phyloP scores from a whole-genome alignment of 2,329 filamentous ascomycete species.

The Fusarium albosuccineum region DNA sequence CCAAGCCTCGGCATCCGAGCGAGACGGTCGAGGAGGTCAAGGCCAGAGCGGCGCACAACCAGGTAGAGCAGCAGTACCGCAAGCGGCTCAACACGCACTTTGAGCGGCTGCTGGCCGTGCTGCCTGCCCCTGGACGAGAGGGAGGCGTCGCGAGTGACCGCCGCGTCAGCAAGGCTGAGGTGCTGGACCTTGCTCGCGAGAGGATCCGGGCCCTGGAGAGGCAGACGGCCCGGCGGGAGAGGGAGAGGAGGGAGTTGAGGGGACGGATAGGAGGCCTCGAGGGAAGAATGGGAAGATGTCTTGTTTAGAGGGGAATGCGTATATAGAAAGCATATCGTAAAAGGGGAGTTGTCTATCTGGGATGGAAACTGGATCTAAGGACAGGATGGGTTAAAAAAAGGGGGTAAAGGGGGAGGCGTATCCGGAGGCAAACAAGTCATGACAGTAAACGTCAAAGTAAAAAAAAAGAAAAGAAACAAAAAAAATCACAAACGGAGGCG shows the following conservation, averaged over 20 bases:
- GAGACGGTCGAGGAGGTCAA: constrained; percentile 45
- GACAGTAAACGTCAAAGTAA: constrained; percentile 26
- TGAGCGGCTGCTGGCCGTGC: constrained; percentile 56
- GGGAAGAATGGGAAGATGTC: constrained; percentile 14
- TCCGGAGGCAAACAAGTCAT: constrained; percentile 15
- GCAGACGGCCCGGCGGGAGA: constrained; percentile 53
- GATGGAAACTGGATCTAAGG: constrained; percentile 3
- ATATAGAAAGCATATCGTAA: neutral
- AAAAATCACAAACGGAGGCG: constrained; percentile 18
- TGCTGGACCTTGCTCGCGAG: constrained; percentile 59
- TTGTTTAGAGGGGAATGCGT: constrained; percentile 14
- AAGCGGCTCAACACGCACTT: constrained; percentile 62
- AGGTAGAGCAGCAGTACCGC: constrained; percentile 63
- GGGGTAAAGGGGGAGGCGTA: constrained; percentile 24
- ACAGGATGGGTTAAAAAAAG: neutral
- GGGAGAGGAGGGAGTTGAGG: constrained; percentile 52
- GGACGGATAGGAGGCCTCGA: constrained; percentile 30
- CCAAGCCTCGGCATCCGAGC: constrained; percentile 37
- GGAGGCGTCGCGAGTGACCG: constrained; percentile 48
- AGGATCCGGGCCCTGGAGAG: constrained; percentile 57
- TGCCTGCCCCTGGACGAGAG: constrained; percentile 52
- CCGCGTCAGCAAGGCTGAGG: constrained; percentile 59
- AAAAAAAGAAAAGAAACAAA: constrained; percentile 15
- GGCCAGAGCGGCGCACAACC: constrained; percentile 56
- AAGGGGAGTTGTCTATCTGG: neutral